Evolutionary conservation across 1,139 yeast genomes (phyloP), one percentile per base, ranked within the genome.

Genomic region (Meyerozyma guilliermondii): DNA sequence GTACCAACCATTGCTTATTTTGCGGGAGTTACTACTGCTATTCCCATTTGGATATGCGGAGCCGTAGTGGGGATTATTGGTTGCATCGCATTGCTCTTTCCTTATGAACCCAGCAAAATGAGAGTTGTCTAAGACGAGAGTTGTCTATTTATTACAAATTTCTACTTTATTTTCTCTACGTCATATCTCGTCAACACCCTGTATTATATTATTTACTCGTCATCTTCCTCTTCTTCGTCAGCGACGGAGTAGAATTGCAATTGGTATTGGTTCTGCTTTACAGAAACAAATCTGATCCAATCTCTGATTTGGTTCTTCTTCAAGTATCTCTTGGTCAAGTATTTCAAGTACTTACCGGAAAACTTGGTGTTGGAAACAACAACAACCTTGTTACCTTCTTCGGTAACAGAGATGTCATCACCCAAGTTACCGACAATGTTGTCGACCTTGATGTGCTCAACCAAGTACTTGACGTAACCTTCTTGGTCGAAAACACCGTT

Each of bases 271-370:
- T 92, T 89, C 76, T 87, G 88, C 80, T 89, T 85, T 68, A 87
- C 83, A 59, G 98, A 87, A 61, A 92, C 96, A 68, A 94, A 92
- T 84, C 98, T 94, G 77, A 94, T 89, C 98, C 98, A 92, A 81
- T 92, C 98, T 81, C 94, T 86, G 80, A 91, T 87, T 78, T 87
- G 95, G 94, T 89, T 88, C 88, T 92, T 92, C 96, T 92, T 92
- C 77, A 92, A 87, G 94, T 88, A 92, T 83, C 95, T 91, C 89
- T 92, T 92, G 68, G 98, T 87, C 73, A 92, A 81, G 92, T 91
- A 92, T 82, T 92, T 92, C 75, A 89, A 86, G 95, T 92, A 92
- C 81, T 94, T 92, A 79, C 99, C 99, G 61, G 98, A 89, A 92
- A 94, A 92, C 79, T 88, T 85, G 76, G 95, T 76, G 77, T 85